Base-by-base conservation (phyloP, 139 green algal genomes). In the Micractinium sp. region DNA sequence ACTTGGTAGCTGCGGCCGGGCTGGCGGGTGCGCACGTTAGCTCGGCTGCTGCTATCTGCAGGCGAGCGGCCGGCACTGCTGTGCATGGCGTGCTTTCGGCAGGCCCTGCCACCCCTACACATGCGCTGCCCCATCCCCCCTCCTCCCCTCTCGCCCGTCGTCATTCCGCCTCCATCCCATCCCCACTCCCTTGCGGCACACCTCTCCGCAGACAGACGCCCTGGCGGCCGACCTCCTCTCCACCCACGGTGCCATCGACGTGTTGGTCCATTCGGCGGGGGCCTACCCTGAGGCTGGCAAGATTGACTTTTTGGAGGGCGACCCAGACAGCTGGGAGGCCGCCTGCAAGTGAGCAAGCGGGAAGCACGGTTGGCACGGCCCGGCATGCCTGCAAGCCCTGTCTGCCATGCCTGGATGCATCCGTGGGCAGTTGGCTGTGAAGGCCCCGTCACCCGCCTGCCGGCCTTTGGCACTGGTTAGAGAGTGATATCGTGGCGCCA, bases 261-360 rank as follows among this genome's bases (percentile, higher is more conserved):
- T 94, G 23, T 76, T 95, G 41, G 93, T 95, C 14, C 94, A 95
- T 78, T 91, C 85, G 33, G 90, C 93, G 29, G 93, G 83, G 3
- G 81, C n/a, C 47, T 82, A 82, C 18, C 83, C 71, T 2, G 86
- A 92, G 31, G 36, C 88, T 5, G 53, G 83, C 31, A 80, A 29
- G 16, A 18, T 88, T 35, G 67, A 88, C 27, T 31, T 33, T 2
- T 27, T 88, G 36, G 83, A 88, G 38, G 83, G 83, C 29, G 67
- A 88, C 83, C 83, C 83, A 23, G 39, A 78, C 47, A 69, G 38
- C 29, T 88, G 83, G 83, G 83, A 88, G 12, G 16, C 38, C 1
- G 69, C 83, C 29, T 71, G 80, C 19, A 14, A 23, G 82, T 78
- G 82, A 27, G 60, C 1, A 2, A 56, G 3, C 2, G n/a, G 20